phyloP scores from a whole-genome alignment of 2,329 filamentous ascomycete genomes.

The Ophiostoma ips region DNA sequence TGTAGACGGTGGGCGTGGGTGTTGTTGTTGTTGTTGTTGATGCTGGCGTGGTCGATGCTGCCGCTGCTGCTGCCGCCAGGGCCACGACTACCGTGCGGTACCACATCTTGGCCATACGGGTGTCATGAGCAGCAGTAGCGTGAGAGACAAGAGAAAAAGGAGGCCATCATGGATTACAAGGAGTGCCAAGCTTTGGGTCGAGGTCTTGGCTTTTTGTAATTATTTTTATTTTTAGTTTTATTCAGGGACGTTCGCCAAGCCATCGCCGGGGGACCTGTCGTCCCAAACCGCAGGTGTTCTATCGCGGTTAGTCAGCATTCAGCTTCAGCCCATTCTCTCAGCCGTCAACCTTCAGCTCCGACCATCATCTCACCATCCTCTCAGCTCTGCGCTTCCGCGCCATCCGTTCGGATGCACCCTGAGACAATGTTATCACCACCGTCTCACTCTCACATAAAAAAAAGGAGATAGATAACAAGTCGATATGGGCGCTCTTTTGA shows the following conservation, averaged over 20 bases:
- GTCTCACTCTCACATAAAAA: too few relatives aligned
- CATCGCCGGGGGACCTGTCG: too few relatives aligned
- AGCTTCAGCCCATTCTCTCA: too few relatives aligned
- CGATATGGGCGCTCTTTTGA: too few relatives aligned
- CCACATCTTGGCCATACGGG: constrained; percentile 2
- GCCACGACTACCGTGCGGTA: not conserved
- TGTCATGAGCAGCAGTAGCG: not conserved
- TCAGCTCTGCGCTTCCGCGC: too few relatives aligned
- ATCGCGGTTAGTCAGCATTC: too few relatives aligned
- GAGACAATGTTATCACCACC: too few relatives aligned
- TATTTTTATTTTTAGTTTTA: not conserved
- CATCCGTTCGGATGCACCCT: too few relatives aligned
- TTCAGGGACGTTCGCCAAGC: not conserved
- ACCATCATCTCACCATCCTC: too few relatives aligned
- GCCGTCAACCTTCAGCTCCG: too few relatives aligned
- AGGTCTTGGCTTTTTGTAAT: not conserved
- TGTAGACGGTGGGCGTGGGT: constrained; percentile 21
- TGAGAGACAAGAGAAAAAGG: not conserved
- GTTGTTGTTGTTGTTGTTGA: not conserved
- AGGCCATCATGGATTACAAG: not conserved
- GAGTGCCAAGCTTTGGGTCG: constrained; percentile 2
- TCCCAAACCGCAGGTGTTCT: too few relatives aligned
- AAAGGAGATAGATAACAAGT: too few relatives aligned
- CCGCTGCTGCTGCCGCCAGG: not conserved
- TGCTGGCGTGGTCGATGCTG: not conserved